Percentiles rank a stretch among this genome's conserved stretches.
Conservation (phyloP, 805 yeast species). For the Grigorovia yakushimaensis region DNA sequence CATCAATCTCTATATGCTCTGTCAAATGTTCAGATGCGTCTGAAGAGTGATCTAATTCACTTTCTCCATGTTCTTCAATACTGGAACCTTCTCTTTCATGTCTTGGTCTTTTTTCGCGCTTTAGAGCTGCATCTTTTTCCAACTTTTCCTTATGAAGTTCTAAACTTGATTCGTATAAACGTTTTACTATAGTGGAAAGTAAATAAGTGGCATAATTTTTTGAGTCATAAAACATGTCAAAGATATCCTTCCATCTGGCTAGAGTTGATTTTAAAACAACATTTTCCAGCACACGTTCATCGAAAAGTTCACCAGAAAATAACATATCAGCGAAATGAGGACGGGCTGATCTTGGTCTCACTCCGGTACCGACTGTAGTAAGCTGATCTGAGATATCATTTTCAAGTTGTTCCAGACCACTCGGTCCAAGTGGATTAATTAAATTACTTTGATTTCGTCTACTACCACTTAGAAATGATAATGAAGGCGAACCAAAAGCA, state of each 20-base stretch:
- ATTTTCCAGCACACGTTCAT: conserved; percentile 25
- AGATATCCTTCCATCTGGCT: conserved; percentile 60
- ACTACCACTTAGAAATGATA: conserved; percentile 21
- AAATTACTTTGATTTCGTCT: conserved; percentile 24
- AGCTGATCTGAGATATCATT: conserved; percentile 23
- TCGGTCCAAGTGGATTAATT: conserved; percentile 26
- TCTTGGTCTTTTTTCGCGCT: not conserved
- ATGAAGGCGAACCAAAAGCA: conserved; percentile 20
- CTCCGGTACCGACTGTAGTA: conserved; percentile 16
- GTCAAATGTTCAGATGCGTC: conserved; percentile 5
- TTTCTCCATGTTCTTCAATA: not conserved
- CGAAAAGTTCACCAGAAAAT: conserved; percentile 25
- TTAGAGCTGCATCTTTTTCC: conserved; percentile 14
- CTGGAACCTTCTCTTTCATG: not conserved
- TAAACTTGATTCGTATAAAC: conserved; percentile 41
- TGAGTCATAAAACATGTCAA: conserved; percentile 41
- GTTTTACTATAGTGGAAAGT: conserved; percentile 36
- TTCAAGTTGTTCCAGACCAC: conserved; percentile 28
- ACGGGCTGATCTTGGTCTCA: conserved; percentile 19
- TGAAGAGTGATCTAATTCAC: conserved; percentile 5
- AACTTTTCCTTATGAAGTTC: conserved; percentile 25
- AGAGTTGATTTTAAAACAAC: conserved; percentile 37
- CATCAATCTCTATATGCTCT: conserved; percentile 4
- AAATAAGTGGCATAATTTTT: conserved; percentile 30
- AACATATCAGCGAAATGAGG: conserved; percentile 23